phyloP scores from a whole-genome alignment of 352 stramenopile species.

The Globisporangium irregulare region DNA sequence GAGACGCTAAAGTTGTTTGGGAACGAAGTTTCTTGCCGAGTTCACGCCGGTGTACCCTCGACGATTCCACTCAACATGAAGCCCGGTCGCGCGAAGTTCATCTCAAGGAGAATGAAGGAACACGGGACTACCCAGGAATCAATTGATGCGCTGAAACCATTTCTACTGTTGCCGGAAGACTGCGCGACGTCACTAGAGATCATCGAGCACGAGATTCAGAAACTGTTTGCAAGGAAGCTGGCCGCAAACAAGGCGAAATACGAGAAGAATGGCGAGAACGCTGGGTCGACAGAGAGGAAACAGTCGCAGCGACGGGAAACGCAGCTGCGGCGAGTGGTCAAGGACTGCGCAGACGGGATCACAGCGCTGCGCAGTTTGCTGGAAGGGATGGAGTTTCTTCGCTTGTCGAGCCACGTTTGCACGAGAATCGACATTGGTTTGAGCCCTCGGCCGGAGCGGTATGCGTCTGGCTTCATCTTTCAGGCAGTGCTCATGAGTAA shows the following conservation, averaged over 20 bases:
- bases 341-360: slow-evolving; percentile 70
- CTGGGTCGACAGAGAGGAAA: slow-evolving; percentile 29
- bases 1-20: slow-evolving; percentile 78
- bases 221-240: slow-evolving; percentile 49
- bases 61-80: slow-evolving; percentile 60
- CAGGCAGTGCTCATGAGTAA: slow-evolving; percentile 65
- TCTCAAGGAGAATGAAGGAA: slow-evolving; percentile 67
- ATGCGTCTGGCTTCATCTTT: slow-evolving; percentile 82
- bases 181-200: slow-evolving; percentile 54
- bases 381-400: slow-evolving; percentile 70
- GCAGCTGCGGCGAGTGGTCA: slow-evolving; percentile 56
- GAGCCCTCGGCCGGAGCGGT: slow-evolving; percentile 71
- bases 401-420: slow-evolving; percentile 54
- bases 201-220: slow-evolving; percentile 65
- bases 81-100: slow-evolving; percentile 68
- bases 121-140: slow-evolving; percentile 42
- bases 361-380: slow-evolving; percentile 60
- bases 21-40: slow-evolving; percentile 65
- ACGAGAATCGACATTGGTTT: slow-evolving; percentile 72
- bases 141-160: slow-evolving; percentile 63
- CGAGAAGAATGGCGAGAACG: slow-evolving; percentile 9
- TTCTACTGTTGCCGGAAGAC: slow-evolving; percentile 75
- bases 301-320: slow-evolving; percentile 67
- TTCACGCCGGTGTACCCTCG: slow-evolving; percentile 59
- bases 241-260: slow-evolving; percentile 24